These are phyloP conservation scores for Diaporthe sp. DNA, from an alignment of 2,329 filamentous ascomycete genomes.

Conservation along the genomic window DNA sequence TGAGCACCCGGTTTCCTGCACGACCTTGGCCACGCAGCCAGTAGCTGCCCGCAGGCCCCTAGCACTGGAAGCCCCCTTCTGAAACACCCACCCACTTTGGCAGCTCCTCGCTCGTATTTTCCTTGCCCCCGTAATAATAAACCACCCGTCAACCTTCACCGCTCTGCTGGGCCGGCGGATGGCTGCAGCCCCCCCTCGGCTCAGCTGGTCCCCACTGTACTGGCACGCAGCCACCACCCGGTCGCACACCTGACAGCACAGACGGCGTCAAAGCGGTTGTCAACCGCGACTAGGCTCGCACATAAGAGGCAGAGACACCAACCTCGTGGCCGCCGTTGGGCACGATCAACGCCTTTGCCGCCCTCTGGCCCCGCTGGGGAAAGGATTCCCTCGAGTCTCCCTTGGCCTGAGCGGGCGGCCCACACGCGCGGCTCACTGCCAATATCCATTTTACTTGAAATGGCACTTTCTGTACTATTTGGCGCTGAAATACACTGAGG, in stretches of 20 bases:
- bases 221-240: neutral
- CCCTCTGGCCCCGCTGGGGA: neutral
- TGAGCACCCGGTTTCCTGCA: constrained; percentile 14
- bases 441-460: constrained; percentile 1
- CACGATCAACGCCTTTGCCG: constrained; percentile 9
- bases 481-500: constrained; percentile 12
- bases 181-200: constrained; percentile 1
- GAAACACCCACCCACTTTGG: constrained; percentile 37
- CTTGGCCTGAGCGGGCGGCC: neutral
- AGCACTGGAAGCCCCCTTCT: constrained; percentile 28
- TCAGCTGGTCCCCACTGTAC: neutral
- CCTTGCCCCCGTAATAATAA: constrained; percentile 8
- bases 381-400: constrained; percentile 5
- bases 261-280: constrained; percentile 19
- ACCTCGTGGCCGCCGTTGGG: constrained; percentile 28
- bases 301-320: constrained; percentile 21
- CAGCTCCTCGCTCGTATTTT: constrained; percentile 32
- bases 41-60: constrained; percentile 3
- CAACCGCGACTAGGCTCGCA: neutral
- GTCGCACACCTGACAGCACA: neutral
- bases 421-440: constrained; percentile 8
- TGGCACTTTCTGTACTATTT: neutral
- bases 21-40: constrained; percentile 26
- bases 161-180: constrained; percentile 30
- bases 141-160: constrained; percentile 7